Conservation (phyloP, 768 basidiomycete species). For the Rhodocollybia butyracea region DNA sequence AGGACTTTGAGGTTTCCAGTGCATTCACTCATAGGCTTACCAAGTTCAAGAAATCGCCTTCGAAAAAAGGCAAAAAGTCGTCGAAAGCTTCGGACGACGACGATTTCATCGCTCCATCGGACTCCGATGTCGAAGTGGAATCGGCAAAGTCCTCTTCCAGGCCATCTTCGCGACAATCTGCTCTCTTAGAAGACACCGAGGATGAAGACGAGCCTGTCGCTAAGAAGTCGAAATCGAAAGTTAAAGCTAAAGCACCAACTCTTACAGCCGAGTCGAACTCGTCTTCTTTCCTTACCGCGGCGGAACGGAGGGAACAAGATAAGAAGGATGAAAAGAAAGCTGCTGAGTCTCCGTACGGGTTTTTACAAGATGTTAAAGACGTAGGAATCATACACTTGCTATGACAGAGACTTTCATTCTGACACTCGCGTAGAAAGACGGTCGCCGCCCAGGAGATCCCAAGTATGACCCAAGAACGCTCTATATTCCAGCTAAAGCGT, state of each 20-base stretch:
- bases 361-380: constrained; percentile 71
- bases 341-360: constrained; percentile 71
- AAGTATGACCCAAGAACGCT: constrained; percentile 91
- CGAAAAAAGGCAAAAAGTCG: constrained; percentile 44
- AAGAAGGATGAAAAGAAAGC: constrained; percentile 84
- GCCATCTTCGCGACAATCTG: constrained; percentile 42
- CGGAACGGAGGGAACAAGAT: constrained; percentile 70
- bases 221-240: constrained; percentile 24
- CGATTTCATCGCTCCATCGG: constrained; percentile 69
- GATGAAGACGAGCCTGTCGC: constrained; percentile 32
- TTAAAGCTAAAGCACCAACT: constrained; percentile 29
- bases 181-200: constrained; percentile 29
- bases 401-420: neutral
- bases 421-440: constrained; percentile 62
- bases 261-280: constrained; percentile 18
- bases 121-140: constrained; percentile 54
- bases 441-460: constrained; percentile 69
- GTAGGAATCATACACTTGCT: constrained; percentile 33
- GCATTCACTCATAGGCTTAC: constrained; percentile 60
- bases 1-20: constrained; percentile 32
- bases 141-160: constrained; percentile 50
- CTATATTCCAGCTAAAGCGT: constrained; percentile 70
- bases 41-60: constrained; percentile 63
- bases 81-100: constrained; percentile 52
- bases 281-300: constrained; percentile 71